These are phyloP conservation scores for Bombardia bombarda DNA, from an alignment of 495 filamentous ascomycete genomes.

Conservation along the genomic window DNA sequence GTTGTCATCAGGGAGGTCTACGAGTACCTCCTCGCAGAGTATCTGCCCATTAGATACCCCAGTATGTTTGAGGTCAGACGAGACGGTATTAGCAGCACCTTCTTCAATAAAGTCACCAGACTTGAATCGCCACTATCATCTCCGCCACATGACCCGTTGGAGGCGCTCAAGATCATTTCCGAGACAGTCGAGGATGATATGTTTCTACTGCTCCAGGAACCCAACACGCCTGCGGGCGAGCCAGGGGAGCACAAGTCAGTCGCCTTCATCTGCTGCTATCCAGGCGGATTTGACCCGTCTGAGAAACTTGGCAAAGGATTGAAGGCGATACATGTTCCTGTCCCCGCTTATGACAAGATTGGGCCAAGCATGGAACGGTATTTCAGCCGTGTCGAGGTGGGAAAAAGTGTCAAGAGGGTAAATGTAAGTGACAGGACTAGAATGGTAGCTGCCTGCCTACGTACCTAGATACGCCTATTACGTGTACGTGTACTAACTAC, in stretches of 20 bases:
- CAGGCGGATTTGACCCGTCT: slow-evolving; percentile 60
- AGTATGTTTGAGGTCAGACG: slow-evolving; percentile 44
- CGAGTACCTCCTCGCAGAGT: slow-evolving; percentile 50
- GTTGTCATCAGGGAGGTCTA: slow-evolving; percentile 58
- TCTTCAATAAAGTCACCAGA: slow-evolving; percentile 41
- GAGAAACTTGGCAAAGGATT: slow-evolving; percentile 56
- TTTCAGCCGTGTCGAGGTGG: slow-evolving; percentile 51
- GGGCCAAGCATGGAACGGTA: slow-evolving; percentile 71
- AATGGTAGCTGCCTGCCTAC: no score
- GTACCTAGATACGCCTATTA: no score
- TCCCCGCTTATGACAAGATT: slow-evolving; percentile 67
- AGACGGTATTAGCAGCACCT: not conserved
- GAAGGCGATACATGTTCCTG: slow-evolving; percentile 60
- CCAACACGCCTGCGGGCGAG: slow-evolving; percentile 12
- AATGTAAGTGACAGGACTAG: no score
- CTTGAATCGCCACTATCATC: slow-evolving; percentile 33
- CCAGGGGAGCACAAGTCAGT: slow-evolving; percentile 49
- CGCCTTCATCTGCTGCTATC: slow-evolving; percentile 65
- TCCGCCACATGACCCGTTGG: slow-evolving; percentile 15
- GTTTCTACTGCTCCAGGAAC: slow-evolving; percentile 56
- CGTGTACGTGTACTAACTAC: slow-evolving; percentile 6
- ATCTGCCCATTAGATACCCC: slow-evolving; percentile 61
- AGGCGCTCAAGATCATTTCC: slow-evolving; percentile 43
- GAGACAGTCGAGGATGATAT: slow-evolving; percentile 67
- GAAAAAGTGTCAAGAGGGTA: slow-evolving; percentile 44